phyloP scores from a whole-genome alignment of 2,329 filamentous ascomycete genomes.

The Cercospora canescens region DNA sequence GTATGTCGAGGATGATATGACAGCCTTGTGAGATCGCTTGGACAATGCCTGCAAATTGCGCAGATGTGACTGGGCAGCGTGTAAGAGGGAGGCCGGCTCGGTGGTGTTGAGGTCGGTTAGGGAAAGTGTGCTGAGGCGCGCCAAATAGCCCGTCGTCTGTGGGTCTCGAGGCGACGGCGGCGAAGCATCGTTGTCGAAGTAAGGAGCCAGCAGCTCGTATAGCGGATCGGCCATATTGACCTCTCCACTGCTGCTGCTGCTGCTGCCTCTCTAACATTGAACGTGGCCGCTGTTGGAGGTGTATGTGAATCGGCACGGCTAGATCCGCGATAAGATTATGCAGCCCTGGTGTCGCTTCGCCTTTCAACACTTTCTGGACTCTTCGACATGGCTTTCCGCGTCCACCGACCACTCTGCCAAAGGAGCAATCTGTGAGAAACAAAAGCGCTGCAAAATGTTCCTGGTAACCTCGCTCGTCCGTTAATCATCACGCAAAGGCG shows the following conservation, averaged over 20 bases:
- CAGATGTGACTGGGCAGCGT: slow-evolving; percentile 76
- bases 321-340: background rate
- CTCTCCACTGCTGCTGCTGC: background rate
- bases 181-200: slow-evolving; percentile 51
- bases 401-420: background rate
- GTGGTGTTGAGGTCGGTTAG: slow-evolving; percentile 69
- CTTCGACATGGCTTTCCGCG: background rate
- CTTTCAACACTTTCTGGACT: background rate
- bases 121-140: slow-evolving; percentile 73
- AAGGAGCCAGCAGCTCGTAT: slow-evolving; percentile 69
- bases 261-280: background rate
- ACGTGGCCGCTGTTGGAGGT: background rate
- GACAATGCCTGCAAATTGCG: slow-evolving; percentile 84
- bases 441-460: background rate
- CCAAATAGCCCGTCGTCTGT: slow-evolving; percentile 69
- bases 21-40: slow-evolving; percentile 81
- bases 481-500: background rate
- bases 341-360: background rate
- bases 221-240: slow-evolving; percentile 57
- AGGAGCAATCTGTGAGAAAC: background rate
- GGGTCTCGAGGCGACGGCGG: slow-evolving; percentile 49
- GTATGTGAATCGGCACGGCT: background rate
- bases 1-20: slow-evolving; percentile 78
- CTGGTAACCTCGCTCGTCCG: background rate
- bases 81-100: slow-evolving; percentile 78